Evolutionary conservation across 83 land plant species (phyloP), one percentile per base, ranked within the genome.

Genomic region (Picea mariana): DNA sequence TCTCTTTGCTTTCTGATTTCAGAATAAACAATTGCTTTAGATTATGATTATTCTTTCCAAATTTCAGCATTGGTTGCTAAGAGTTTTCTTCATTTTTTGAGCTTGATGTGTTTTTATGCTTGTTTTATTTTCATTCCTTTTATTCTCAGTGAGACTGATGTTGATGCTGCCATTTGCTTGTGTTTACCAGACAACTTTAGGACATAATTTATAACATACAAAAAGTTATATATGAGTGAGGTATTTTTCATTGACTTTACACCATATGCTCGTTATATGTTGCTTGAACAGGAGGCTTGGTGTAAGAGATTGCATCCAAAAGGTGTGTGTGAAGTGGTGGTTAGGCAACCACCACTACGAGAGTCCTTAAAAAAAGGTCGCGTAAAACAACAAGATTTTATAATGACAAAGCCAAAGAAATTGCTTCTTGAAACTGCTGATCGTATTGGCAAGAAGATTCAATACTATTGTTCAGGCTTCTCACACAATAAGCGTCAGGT

Each of bases 401-500:
- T 84, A 18, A 71, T 93, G 18, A 92, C 93, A 18, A 93, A 90
- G 77, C 92, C 87, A 42, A 92, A 93, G 79, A 84, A 81, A 61
- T 24, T 73, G 12, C 91, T 97, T 58, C 81, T 94, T 24, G 86
- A 91, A 49, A 87, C 89, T 67, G 98, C 98, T 65, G 99, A 97
- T 84, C 77, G 81, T 65, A 84, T 95, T 82, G 99, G 99, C 16
- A 76, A 85, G 82, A 95, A 87, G 84, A 97, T 97, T 31, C 99
- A 97, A 73, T 97, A 95, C 85, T 49, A 79, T 82, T 95, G 90
- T 81, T 89, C 91, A 80, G 99, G 99, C 3, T 97, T 97, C 90
- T 85, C 92, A 67, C 83, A 88, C 9, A 95, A 95, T 78, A 89
- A 79, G 82, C 94, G 98, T 68, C 99, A 97, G 96, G 49, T 44